Base-by-base conservation (phyloP, 2,329 filamentous ascomycete species). In the Plectosphaerella sp. region DNA sequence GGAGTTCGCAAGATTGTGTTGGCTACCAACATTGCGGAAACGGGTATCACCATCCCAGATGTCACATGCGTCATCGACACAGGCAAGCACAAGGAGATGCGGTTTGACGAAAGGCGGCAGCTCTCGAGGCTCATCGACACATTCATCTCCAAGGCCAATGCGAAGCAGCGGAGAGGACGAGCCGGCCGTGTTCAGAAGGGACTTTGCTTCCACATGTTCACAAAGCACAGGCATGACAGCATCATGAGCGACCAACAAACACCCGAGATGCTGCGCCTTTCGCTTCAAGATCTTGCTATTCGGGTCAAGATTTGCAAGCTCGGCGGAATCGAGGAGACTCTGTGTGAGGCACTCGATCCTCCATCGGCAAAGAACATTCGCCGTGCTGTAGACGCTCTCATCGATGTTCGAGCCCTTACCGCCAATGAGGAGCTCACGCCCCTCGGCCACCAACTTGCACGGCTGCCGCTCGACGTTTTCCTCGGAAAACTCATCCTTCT, bases 11-110 rank as follows among this genome's bases (percentile, higher is more conserved):
- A 99, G 72, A 94, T 99, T 57, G 93, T 99, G 2, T 80, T 99
- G 51, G 92, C 94, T 2, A 99, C 94, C 14, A 99, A 99, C 64
- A 99, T 99, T 67, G 94, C 94, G 5, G 94, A 99, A 68, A 99
- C 94, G 1, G 94, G 94, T 74, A 96, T 99, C 64, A 99, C 94
- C 0, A 99, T 99, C 58, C 94, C 94, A 1, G 94, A 99, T 65
- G 90, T 99, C 28, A 97, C 94, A 1, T 96, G 92, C 61, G 94
- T 99, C 45, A 88, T 99, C 53, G 94, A 99, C 67, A 92, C 91
- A 1, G 94, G 94, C 52, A 97, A 96, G 69, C 93, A 97, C 69
- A 91, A 95, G 59, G 93, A 96, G 69, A 97, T 97, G 93, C 80
- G 93, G 25, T 97, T 96, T 61, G 93, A 99, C 64, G 94, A 99